Base-by-base conservation (phyloP, 129 eudicot species). In the Lactuca sativa region DNA sequence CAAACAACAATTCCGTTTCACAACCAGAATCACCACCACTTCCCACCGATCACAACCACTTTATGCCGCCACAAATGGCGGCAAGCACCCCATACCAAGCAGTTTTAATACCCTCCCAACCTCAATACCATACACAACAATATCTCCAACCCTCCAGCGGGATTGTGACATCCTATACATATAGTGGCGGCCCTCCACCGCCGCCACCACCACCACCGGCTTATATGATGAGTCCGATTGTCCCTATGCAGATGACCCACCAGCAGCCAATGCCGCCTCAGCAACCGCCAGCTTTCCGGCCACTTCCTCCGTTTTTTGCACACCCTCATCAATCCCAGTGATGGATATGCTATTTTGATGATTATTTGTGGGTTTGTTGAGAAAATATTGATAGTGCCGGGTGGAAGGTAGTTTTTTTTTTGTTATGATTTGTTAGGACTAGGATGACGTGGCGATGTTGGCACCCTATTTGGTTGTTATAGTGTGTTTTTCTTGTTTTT, bases 221-320 rank as follows among this genome's bases (percentile, higher is more conserved):
- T 31, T 89, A 92, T 70, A 88, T 86, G 90, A 72, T 83, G 74
- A 83, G 83, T 66, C 83, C 86, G 6, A 81, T 91, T 87, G 84
- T 86, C 74, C 90, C 97, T 36, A 38, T 82, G 79, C 81, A 72
- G 59, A 67, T 80, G 74, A 51, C 66, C 48, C 90, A 79, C 61
- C 88, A 81, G 66, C 82, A 78, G 66, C 82, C 84, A 11, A 18
- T 80, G 31, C 59, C 75, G 74, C 74, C 80, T 15, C 88, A 82
- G 59, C 95, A 83, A 40, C 63, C 60, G 4, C 75, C 44, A 77
- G 81, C 87, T 3, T 87, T 79, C 72, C 82, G 80, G 53, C 86
- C 90, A n/a, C 67, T 76, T 5, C 66, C 79, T 33, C 78, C 87
- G 71, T 92, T 84, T 76, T 92, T 78, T 71, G 56, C 83, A 32